A percentile compares a stretch with the other conserved stretches of the same genome.
Conservation (phyloP, 1,284 basidiomycete genomes). For the Pterulicium gracile region DNA sequence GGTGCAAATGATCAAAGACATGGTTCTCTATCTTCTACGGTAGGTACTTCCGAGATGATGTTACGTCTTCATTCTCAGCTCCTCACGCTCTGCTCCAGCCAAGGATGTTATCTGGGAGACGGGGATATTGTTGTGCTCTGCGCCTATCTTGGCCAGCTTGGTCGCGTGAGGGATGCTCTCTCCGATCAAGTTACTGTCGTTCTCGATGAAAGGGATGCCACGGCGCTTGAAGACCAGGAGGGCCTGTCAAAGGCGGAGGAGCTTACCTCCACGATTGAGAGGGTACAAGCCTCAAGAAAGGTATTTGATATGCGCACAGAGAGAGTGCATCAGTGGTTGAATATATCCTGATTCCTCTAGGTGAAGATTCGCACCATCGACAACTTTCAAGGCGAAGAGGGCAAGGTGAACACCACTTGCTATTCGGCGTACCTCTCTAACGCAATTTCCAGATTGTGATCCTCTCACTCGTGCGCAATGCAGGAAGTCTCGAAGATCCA, state of each 20-base stretch:
- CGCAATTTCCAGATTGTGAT: constrained; percentile 40
- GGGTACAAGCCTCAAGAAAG: constrained; percentile 35
- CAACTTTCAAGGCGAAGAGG: constrained; percentile 69
- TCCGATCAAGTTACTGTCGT: constrained; percentile 40
- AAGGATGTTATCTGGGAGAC: constrained; percentile 44
- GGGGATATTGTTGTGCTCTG: constrained; percentile 69
- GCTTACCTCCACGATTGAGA: constrained; percentile 24
- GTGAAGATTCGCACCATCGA: constrained; percentile 59
- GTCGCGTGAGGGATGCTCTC: constrained; percentile 42
- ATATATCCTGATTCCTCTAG: neutral
- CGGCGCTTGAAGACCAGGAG: constrained; percentile 37
- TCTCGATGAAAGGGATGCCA: constrained; percentile 61
- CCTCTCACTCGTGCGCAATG: constrained; percentile 60
- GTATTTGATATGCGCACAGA: constrained; percentile 27
- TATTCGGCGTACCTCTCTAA: neutral
- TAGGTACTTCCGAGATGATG: constrained; percentile 19
- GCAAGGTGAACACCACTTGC: constrained; percentile 24
- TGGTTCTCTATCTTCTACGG: constrained; percentile 57
- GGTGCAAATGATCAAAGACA: constrained; percentile 61
- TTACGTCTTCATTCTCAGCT: neutral
- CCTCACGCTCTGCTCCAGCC: constrained; percentile 20
- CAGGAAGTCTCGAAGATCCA: constrained; percentile 33
- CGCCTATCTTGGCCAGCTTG: constrained; percentile 66
- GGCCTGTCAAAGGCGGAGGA: constrained; percentile 26
- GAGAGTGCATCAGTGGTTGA: no score